Evolutionary conservation across 331 rosid species (phyloP), one percentile per base, ranked within the genome.

Genomic region (Prunus yedoensis): DNA sequence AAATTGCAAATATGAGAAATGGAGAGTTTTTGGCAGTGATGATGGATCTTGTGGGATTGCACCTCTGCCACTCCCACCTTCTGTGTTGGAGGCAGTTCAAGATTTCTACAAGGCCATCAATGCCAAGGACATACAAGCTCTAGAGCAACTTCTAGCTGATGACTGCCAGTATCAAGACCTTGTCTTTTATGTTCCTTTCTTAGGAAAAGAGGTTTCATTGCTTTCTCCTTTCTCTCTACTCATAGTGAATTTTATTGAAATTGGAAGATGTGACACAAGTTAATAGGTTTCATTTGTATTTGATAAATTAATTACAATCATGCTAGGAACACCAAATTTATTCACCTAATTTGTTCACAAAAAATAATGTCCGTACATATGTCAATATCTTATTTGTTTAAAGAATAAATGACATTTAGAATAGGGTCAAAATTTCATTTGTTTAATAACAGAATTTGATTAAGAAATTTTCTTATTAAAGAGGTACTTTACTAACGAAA

Each of bases 91-190:
- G 1, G 7, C 46, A 54, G 60, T 86, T 3, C 10, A 10, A 23
- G 71, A 74, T 0, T 89, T 87, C 80, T 81, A 89, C 72, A 2
- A 35, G 0, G 85, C 85, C 64, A 41, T 89, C 71, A 80, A 87
- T 38, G 21, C 27, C 3, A 74, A 76, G 70, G 68, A 87, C 49
- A 64, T 23, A 3, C 20, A 80, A 4, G 41, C n/a, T 28, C 56
- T 89, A 65, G 69, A 76, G 43, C 76, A 77, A 18, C 77, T 89
- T 20, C 62, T 89, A 3, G 71, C 82, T 0, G 28, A 78, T 52
- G 20, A 78, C 1, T 83, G 83, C 60, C 81, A 69, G n/a, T 83
- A 73, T 68, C 72, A 78, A 27, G 90, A 89, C 45, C 66, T 82
- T 73, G 72, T 83, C 58, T 83, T 83, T 73, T 89, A 81, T 74